Base-by-base conservation (phyloP, 306 rosid genomes). In the Cucurbita argyrosperma region DNA sequence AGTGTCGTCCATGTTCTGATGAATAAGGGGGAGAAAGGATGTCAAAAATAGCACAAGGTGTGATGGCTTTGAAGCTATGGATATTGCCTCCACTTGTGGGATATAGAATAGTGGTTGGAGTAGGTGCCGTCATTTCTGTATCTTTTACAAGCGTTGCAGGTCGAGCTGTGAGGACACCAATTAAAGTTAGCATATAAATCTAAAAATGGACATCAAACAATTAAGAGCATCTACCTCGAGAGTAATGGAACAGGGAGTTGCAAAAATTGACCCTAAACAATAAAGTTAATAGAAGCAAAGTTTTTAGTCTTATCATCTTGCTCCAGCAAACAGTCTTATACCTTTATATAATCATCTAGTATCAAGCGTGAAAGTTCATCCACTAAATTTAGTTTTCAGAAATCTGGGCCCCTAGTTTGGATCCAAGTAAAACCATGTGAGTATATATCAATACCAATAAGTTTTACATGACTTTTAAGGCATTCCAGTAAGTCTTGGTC, bases 41-140 rank as follows among this genome's bases (percentile, higher is more conserved):
- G 83, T 95, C 99, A 47, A 95, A 86, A 80, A 95, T 77, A n/a
- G 99, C 99, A 42, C 99, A 95, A 5, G 97, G 99, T 64, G 97
- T 91, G 63, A 84, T 38, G 19, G 99, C 99, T 84, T 81, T 81
- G 78, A 95, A 95, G 81, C 85, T 83, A 82, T 95, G 99, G 75
- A 95, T 88, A 78, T 95, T 91, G 80, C 99, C 99, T 61, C 99
- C 99, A 57, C 82, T 86, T 21, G 88, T 84, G 6, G 99, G 99
- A 78, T 89, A 91, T 59, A 95, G 95, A 77, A 88, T 66, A 37
- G 99, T 91, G 16, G 97, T 85, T 5, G 92, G 90, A 78, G 72
- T 83, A 1, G 97, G 97, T 1, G 97, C 96, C 3, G 87, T 82
- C 99, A 91, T 84, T 70, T 83, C 97, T 10, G 61, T 80, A 81